Evolutionary conservation across 2,329 filamentous ascomycete genomes (phyloP), one percentile per base, ranked within the genome.

Genomic region (Verticillium zaregamsianum): DNA sequence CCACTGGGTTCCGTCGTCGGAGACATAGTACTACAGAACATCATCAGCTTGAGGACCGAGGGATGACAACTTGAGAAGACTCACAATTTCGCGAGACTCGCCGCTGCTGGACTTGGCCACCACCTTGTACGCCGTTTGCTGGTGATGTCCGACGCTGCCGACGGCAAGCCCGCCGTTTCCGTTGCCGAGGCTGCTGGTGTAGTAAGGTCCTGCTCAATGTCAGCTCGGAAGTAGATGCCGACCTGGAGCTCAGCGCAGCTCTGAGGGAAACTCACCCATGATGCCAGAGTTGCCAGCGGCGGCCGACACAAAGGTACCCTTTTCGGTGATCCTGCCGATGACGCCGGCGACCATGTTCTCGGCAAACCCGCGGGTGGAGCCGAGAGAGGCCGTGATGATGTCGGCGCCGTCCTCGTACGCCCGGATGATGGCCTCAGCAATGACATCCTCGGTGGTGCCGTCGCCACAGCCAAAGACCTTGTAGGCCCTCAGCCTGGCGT

Each of bases 321-420:
- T 20, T 32, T 37, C 35, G 17, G 54, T 32, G 54, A 55, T n/a
- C 12, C 54, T 2, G 14, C n/a, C 17, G 5, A 55, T 17, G 15
- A 55, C 56, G 12, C 37, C 23, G 20, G 56, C 56, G 15, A 58
- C 39, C n/a, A 37, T 35, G 33, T 35, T 40, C 33, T n/a, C 31
- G n/a, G 55, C 17, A 23, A 33, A 37, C n/a, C 35, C 35, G 32
- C 28, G 14, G 5, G 15, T 33, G 15, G 55, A 37, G 32, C 31
- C 33, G 32, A 33, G 55, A 15, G 20, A 33, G 7, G 20, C 35
- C 32, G 69, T 71, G 61, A 76, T 74, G 59, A 75, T 69, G 23
- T 75, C 69, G 40, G 67, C 69, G 11, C 74, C 75, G n/a, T 77
- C 78, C 57, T 79, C 74, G 39, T 74, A 78, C 0, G 80, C 79